phyloP scores from a whole-genome alignment of 1,284 basidiomycete genomes.

The Hymenochaete sp. region DNA sequence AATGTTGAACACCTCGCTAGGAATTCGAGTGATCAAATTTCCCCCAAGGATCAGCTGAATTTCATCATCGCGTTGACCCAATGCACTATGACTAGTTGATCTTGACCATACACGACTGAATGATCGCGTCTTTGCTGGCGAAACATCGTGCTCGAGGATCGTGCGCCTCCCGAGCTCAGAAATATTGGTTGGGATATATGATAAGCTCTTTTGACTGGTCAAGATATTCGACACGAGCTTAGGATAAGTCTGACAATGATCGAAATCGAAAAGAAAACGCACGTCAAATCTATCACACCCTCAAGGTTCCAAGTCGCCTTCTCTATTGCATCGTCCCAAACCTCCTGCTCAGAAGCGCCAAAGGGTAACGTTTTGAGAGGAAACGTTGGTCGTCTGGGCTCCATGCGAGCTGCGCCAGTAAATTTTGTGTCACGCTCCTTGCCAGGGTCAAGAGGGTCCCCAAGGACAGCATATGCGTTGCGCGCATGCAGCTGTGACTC shows the following conservation, averaged over 20 bases:
- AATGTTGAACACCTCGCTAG: conserved; percentile 43
- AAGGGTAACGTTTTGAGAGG: conserved; percentile 1
- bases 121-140: conserved; percentile 12
- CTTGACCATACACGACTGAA: conserved; percentile 15
- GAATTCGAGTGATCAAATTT: conserved; percentile 42
- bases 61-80: conserved; percentile 31
- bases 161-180: conserved; percentile 34
- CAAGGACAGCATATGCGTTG: no score
- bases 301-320: conserved; percentile 31
- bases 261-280: conserved; percentile 20
- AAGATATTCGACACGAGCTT: background rate
- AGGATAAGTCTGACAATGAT: no score
- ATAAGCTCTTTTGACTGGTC: conserved; percentile 28
- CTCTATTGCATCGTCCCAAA: conserved; percentile 37
- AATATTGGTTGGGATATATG: conserved; percentile 35
- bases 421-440: no score
- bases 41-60: conserved; percentile 39
- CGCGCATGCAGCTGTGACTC: background rate
- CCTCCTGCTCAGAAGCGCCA: conserved; percentile 24
- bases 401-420: no score
- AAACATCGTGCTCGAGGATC: conserved; percentile 23
- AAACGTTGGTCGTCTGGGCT: no score
- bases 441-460: no score
- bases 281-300: conserved; percentile 35
- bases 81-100: conserved; percentile 16